Evolutionary conservation across 1,139 yeast genomes (phyloP), one percentile per base, ranked within the genome.

Genomic region (Yamadazyma oceani): DNA sequence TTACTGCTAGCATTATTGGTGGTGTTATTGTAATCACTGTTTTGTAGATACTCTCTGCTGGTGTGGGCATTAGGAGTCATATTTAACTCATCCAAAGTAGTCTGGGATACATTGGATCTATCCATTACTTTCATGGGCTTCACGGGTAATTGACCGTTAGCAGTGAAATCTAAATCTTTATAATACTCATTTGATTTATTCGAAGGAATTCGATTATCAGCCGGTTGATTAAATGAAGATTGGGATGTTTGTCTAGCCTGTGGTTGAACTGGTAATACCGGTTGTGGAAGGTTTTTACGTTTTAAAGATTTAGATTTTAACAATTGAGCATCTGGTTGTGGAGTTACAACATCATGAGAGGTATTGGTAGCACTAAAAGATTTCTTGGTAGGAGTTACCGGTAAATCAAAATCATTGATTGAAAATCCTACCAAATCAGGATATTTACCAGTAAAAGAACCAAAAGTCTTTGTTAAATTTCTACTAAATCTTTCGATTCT

Each of bases 401-500:
- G 64, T 29, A 71, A 52, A 34, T 64, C 67, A 27, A 71, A 59
- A 19, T 68, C 73, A 26, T 56, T 60, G 9, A 62, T 33, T 0
- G 64, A 48, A 41, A 66, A 57, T 3, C 75, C 76, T 28, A 53
- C 55, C 49, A 89, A 54, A 14, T 64, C 65, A 0, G 96, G 96
- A 36, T 82, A 70, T 38, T 72, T 71, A 0, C 84, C 82, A 19
- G 83, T 81, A 46, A 82, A 84, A 41, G 76, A 78, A 38, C 85
- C 80, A 55, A 74, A 88, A 13, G 83, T 72, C 42, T 78, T 77
- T 13, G 85, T 66, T 32, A 88, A 56, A 21, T 80, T 76, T 29
- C 82, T 77, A 17, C 83, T 65, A 60, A 89, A 88, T 34, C 62
- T 62, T 55, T 62, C 58, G 16, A 66, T 48, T 43, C 90, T 74